A percentile compares a stretch with the other conserved stretches of the same genome.
These are phyloP conservation scores for Ogataea zsoltii DNA, from an alignment of 805 yeast genomes.

Conservation along the genomic window DNA sequence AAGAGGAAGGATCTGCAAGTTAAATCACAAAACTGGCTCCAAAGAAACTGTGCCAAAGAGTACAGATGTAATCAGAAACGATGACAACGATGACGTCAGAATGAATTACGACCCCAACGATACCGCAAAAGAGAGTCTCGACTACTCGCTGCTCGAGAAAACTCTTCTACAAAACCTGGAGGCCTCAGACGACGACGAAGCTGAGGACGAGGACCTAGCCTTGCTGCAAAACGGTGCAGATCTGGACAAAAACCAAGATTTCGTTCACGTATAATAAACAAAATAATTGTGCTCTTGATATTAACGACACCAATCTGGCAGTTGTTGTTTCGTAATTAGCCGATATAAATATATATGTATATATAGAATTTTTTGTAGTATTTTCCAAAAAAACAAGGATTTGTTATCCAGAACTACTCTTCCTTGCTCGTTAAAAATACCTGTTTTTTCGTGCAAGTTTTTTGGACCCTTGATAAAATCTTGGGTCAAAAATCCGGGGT, in stretches of 20 bases:
- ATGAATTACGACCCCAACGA: slow-evolving; percentile 25
- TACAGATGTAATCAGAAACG: slow-evolving; percentile 24
- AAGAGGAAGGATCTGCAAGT: slow-evolving; percentile 50
- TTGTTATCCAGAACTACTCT: not conserved
- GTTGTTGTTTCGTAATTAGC: not conserved
- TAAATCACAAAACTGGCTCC: slow-evolving; percentile 43
- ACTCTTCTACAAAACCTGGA: slow-evolving; percentile 17
- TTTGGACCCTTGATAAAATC: not conserved
- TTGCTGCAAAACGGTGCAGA: slow-evolving; percentile 11
- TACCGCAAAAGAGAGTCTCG: slow-evolving; percentile 20
- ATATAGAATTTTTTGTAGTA: not conserved
- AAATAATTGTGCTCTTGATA: no score
- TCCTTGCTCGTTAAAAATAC: not conserved
- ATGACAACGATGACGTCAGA: slow-evolving; percentile 32
- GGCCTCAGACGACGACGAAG: slow-evolving; percentile 12
- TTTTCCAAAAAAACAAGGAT: not conserved
- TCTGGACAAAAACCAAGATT: slow-evolving; percentile 25
- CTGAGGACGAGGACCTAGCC: slow-evolving; percentile 6
- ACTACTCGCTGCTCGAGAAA: slow-evolving; percentile 16
- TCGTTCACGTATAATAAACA: slow-evolving; percentile 5
- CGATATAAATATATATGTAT: not conserved
- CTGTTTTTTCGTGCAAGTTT: not conserved
- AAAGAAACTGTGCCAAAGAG: not conserved
- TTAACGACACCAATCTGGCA: not conserved
- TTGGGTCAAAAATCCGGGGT: slow-evolving; percentile 4